Evolutionary conservation across 1,139 yeast species (phyloP).

Genomic region (Taiozyma sp.): DNA sequence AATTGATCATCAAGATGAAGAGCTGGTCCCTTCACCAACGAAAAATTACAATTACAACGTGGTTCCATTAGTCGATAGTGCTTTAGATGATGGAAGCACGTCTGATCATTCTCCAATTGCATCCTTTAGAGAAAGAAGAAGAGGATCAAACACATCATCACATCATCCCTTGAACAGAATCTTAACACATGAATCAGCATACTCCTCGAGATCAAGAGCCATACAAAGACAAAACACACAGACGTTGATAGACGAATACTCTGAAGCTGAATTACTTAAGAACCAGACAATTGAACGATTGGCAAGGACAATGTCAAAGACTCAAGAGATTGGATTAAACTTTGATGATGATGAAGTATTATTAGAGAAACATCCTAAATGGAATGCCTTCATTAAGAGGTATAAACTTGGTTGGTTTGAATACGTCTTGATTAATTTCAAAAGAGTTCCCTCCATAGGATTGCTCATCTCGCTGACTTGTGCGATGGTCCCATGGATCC

Average conservation of each 20-base stretch:
- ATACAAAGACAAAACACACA: conserved; percentile 43
- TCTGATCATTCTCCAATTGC: background rate
- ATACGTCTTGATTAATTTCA: conserved; percentile 44
- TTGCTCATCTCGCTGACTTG: conserved; percentile 57
- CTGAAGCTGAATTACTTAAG: conserved; percentile 35
- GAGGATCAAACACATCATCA: conserved; percentile 1
- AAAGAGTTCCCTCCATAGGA: conserved; percentile 66
- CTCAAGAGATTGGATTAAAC: conserved; percentile 19
- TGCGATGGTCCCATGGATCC: conserved; percentile 84
- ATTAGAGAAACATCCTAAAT: conserved; percentile 1
- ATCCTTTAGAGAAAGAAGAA: background rate
- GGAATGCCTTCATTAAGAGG: conserved; percentile 25
- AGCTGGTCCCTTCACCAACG: background rate
- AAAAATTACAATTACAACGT: conserved; percentile 2
- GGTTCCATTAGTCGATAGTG: conserved; percentile 1
- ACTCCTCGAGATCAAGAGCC: conserved; percentile 26
- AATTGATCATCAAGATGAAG: conserved; percentile 1
- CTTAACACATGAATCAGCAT: conserved; percentile 15
- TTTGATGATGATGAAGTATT: conserved; percentile 3
- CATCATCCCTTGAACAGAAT: conserved; percentile 5
- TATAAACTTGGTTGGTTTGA: conserved; percentile 30
- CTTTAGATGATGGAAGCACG: background rate
- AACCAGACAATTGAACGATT: conserved; percentile 9
- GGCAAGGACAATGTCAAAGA: conserved; percentile 14
- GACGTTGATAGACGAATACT: conserved; percentile 54